A percentile compares a stretch with the other conserved stretches of the same genome.
Evolutionary conservation across 1,284 basidiomycete genomes (phyloP).

Genomic region (Rhizopogon parksii): DNA sequence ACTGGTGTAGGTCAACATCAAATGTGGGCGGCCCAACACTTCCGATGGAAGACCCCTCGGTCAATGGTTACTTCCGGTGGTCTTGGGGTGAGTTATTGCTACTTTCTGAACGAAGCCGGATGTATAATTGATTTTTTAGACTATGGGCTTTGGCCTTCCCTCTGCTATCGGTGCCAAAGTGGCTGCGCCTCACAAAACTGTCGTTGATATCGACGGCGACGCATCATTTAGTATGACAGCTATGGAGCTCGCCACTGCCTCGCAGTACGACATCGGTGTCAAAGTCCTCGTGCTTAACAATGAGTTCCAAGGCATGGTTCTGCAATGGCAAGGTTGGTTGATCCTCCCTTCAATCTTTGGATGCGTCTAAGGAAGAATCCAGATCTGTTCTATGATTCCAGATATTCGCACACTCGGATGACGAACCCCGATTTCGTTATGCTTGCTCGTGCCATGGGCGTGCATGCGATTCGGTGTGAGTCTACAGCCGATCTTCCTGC

Average conservation of each 20-base stretch:
- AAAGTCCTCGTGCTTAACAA: constrained; percentile 91
- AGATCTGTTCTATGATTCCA: too few species aligned
- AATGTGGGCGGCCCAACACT: constrained; percentile 99
- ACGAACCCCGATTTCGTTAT: too few species aligned
- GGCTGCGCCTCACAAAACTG: constrained; percentile 87
- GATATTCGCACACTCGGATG: too few species aligned
- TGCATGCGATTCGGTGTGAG: constrained; percentile 81
- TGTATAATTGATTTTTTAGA: constrained; percentile 39
- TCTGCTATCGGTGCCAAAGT: constrained; percentile 96
- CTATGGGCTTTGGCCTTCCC: constrained; percentile 97
- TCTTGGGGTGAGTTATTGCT: constrained; percentile 63
- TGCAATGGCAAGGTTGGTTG: constrained; percentile 89
- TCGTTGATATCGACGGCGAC: constrained; percentile 96
- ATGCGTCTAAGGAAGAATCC: too few species aligned
- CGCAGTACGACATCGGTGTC: constrained; percentile 88
- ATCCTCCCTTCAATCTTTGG: background rate
- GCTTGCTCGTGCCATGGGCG: constrained; percentile 87
- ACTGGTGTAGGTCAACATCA: constrained; percentile 99
- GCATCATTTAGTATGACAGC: constrained; percentile 99
- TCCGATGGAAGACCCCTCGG: constrained; percentile 82
- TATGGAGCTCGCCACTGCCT: constrained; percentile 95
- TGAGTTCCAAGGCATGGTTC: constrained; percentile 97
- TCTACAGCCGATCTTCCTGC: constrained; percentile 72
- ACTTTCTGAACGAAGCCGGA: background rate
- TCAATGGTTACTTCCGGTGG: constrained; percentile 96